Percentiles rank a stretch among this genome's conserved stretches.
phyloP scores from a whole-genome alignment of 495 filamentous ascomycete genomes.

The Physcia stellaris region DNA sequence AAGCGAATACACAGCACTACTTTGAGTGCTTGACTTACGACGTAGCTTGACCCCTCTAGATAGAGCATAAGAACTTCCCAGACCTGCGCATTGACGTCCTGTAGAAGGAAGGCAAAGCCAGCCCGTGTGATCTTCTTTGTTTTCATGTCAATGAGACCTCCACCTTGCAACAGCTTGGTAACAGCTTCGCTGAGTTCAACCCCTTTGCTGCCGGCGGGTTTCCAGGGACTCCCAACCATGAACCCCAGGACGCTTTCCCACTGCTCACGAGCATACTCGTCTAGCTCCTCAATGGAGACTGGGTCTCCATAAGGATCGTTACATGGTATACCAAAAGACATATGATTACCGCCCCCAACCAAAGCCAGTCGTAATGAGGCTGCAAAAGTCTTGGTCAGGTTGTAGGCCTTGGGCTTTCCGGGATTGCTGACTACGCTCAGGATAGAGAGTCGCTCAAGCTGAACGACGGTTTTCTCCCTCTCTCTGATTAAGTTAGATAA shows the following conservation, averaged over 20 bases:
- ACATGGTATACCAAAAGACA: conserved; percentile 80
- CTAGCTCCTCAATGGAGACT: conserved; percentile 57
- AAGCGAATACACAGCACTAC: too few species aligned
- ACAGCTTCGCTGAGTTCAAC: conserved; percentile 61
- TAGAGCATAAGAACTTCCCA: conserved; percentile 92
- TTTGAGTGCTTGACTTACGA: not conserved
- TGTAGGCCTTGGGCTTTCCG: conserved; percentile 49
- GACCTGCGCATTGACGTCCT: conserved; percentile 90
- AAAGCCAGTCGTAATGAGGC: conserved; percentile 68
- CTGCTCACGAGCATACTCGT: conserved; percentile 71
- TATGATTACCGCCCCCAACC: conserved; percentile 70
- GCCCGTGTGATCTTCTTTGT: conserved; percentile 66
- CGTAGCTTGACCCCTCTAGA: conserved; percentile 55
- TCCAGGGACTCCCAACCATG: conserved; percentile 64
- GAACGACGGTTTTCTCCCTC: conserved; percentile 66
- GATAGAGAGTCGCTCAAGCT: conserved; percentile 74
- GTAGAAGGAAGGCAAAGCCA: conserved; percentile 86
- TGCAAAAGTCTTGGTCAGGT: conserved; percentile 62
- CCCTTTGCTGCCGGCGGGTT: conserved; percentile 32
- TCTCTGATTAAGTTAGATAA: too few species aligned
- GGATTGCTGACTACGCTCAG: conserved; percentile 42
- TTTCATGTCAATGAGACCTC: conserved; percentile 61
- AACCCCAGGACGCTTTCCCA: conserved; percentile 96
- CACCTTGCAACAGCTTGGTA: conserved; percentile 62
- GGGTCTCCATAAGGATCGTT: conserved; percentile 38